Base-by-base conservation (phyloP, 495 filamentous ascomycete species). In the Copromyces sp. region DNA sequence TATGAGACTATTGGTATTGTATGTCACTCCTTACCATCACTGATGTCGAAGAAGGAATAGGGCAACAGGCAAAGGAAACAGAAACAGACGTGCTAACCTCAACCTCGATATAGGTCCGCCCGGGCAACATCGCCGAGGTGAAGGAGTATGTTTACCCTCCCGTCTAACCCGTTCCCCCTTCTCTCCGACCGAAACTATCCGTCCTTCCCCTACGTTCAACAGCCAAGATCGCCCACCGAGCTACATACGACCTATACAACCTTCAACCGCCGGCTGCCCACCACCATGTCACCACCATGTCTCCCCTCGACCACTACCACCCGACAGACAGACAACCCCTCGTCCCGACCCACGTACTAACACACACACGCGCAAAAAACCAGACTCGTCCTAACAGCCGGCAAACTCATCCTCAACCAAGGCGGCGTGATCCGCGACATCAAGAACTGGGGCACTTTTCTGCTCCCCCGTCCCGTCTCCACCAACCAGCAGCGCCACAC, bases 1-100 rank as follows among this genome's bases (percentile, higher is more conserved):
- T 99, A 99, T 86, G 95, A 99, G 82, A 85, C 97, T 74, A 97
- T 99, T 81, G 95, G 93, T 74, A 90, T 98, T 81, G 95, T 98
- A 86, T 79, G 91, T 86, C 12, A 47, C 24, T 53, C 42, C 29
- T 41, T 32, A 3, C 17, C 17, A 45, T 39, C 32, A 39, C 37
- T 37, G n/a, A 32, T 73, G 38, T 44, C 68, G 38, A 47, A n/a
- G 42, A 44, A 14, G 17, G 16, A 17, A 17, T 17, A 11, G 41
- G 14, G 14, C 1, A 17, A 47, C 9, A 20, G 44, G 44, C 0
- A 20, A 6, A 20, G n/a, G n/a, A 4, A 9, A 20, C 17, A 35
- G 65, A 70, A 42, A 39, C 40, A 69, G 68, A 65, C 24, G 74
- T 73, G 77, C 65, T 68, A 29, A 73, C 20, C 71, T 79, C 70